These are phyloP conservation scores for Cyberlindnera petersonii DNA, from an alignment of 805 yeast genomes.

Conservation along the genomic window DNA sequence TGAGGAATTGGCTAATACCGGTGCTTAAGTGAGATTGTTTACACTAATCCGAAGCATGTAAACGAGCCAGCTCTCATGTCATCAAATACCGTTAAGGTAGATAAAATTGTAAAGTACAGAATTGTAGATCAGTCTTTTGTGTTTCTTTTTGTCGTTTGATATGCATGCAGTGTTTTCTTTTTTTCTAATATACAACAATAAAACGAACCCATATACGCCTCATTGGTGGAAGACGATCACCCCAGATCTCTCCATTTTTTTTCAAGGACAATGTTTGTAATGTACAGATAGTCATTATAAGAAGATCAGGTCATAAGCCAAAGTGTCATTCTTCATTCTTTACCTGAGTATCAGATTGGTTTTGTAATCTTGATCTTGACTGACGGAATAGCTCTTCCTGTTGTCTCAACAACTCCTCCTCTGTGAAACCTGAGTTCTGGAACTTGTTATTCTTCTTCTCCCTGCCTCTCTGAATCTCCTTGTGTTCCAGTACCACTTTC, in stretches of 20 bases:
- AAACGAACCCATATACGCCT: conserved; percentile 1
- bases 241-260: too few species aligned
- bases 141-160: not conserved
- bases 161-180: too few species aligned
- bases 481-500: conserved; percentile 78
- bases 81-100: too few species aligned
- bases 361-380: conserved; percentile 61
- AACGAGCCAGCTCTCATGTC: too few species aligned
- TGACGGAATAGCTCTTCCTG: conserved; percentile 90
- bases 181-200: conserved; percentile 2
- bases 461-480: conserved; percentile 80
- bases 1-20: not conserved
- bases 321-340: conserved; percentile 7
- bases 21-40: not conserved
- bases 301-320: not conserved
- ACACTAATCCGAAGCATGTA: not conserved
- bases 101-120: too few species aligned
- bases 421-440: conserved; percentile 86
- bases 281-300: conserved; percentile 3
- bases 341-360: conserved; percentile 16
- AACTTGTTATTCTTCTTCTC: conserved; percentile 91
- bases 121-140: not conserved
- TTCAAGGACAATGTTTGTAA: too few species aligned
- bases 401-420: conserved; percentile 86
- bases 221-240: too few species aligned